phyloP scores from a whole-genome alignment of 192 early-diverging fungal genomes.

The Pilobolus umbonatus region DNA sequence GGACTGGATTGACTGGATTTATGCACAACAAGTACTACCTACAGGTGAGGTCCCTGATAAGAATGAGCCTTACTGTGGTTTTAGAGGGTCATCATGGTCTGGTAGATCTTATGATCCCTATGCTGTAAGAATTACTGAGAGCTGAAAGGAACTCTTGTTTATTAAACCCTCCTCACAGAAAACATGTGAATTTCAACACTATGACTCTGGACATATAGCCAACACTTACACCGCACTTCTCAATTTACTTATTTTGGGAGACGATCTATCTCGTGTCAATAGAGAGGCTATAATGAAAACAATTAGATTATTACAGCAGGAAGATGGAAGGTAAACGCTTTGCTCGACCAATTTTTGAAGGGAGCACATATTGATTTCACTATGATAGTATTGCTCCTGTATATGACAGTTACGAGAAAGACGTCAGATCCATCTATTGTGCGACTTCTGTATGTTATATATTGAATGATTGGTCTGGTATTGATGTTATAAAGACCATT shows the following conservation, averaged over 20 bases:
- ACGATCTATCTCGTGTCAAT: slow-evolving; percentile 84
- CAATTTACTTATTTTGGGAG: slow-evolving; percentile 76
- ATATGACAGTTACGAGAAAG: slow-evolving; percentile 66
- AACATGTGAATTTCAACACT: slow-evolving; percentile 22
- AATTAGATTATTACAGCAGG: slow-evolving; percentile 63
- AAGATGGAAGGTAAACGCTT: slow-evolving; percentile 61
- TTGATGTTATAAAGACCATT: slow-evolving; percentile 58
- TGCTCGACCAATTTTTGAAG: neutral
- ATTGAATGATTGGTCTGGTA: slow-evolving; percentile 85
- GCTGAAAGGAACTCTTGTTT: slow-evolving; percentile 7
- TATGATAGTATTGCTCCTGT: slow-evolving; percentile 60
- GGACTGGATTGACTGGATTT: slow-evolving; percentile 93
- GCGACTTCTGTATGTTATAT: slow-evolving; percentile 80
- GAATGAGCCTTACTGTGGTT: slow-evolving; percentile 54
- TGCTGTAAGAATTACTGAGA: slow-evolving; percentile 31
- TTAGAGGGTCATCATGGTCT: slow-evolving; percentile 65
- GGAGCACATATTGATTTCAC: neutral
- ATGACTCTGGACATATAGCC: slow-evolving; percentile 62
- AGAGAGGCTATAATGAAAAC: slow-evolving; percentile 54
- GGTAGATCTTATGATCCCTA: slow-evolving; percentile 49
- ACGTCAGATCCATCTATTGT: slow-evolving; percentile 90
- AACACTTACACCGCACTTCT: slow-evolving; percentile 89
- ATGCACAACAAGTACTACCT: slow-evolving; percentile 82
- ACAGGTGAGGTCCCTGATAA: slow-evolving; percentile 17
- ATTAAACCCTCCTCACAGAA: slow-evolving; percentile 32